Percentiles rank a stretch among this genome's conserved stretches.
These are phyloP conservation scores for Phascolomyces articulosus DNA, from an alignment of 371 early-diverging fungal species.

Conservation along the genomic window DNA sequence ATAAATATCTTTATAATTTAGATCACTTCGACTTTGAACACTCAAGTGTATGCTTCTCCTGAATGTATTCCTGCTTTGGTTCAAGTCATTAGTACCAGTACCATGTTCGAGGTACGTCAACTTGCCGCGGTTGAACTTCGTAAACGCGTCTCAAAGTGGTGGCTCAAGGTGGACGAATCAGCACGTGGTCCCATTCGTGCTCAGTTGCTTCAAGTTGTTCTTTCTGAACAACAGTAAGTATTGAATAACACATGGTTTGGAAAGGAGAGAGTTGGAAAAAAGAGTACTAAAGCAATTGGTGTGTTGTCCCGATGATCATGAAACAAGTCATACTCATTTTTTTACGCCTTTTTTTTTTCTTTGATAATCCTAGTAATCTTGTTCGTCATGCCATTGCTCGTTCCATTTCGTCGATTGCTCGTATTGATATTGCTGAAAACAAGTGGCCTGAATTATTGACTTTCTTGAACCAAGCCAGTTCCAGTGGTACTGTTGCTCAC, in stretches of 20 bases:
- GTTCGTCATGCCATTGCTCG: constrained; percentile 80
- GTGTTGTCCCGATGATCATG: too few relatives aligned
- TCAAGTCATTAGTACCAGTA: constrained; percentile 62
- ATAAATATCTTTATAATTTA: constrained; percentile 18
- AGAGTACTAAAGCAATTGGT: too few relatives aligned
- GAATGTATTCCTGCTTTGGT: constrained; percentile 76
- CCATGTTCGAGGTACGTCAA: constrained; percentile 74
- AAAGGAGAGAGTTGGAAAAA: background rate
- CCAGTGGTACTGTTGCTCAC: constrained; percentile 64
- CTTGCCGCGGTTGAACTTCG: constrained; percentile 90
- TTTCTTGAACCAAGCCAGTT: constrained; percentile 75
- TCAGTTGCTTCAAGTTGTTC: constrained; percentile 67
- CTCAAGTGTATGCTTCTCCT: constrained; percentile 65
- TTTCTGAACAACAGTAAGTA: constrained; percentile 73
- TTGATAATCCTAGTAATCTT: constrained; percentile 57
- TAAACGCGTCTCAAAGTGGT: constrained; percentile 75
- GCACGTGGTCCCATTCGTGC: constrained; percentile 62
- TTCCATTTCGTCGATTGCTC: constrained; percentile 83
- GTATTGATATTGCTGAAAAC: constrained; percentile 73
- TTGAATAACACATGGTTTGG: background rate
- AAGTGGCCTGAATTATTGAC: constrained; percentile 80
- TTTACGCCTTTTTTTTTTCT: background rate
- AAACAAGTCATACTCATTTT: background rate
- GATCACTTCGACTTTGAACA: constrained; percentile 70
- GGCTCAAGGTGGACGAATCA: constrained; percentile 64